A percentile compares a stretch with the other conserved stretches of the same genome.
Conservation (phyloP, 441 rosid species). For the Mallotus japonicus region DNA sequence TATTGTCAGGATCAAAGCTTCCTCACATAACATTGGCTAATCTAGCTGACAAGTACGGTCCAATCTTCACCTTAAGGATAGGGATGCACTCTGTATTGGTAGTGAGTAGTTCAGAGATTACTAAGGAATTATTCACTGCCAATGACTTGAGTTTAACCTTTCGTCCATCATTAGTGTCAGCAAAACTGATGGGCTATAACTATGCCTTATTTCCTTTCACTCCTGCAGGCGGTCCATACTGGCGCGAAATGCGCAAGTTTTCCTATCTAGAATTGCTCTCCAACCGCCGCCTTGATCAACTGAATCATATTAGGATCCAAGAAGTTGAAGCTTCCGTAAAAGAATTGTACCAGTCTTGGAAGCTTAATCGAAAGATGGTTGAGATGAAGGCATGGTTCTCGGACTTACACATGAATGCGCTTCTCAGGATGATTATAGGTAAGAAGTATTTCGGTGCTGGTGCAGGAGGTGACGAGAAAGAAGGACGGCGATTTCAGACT, state of each 20-base stretch:
- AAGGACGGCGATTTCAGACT: constrained; percentile 22
- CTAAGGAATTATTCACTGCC: constrained; percentile 26
- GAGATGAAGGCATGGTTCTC: constrained; percentile 25
- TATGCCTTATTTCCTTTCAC: constrained; percentile 19
- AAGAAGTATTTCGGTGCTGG: constrained; percentile 14
- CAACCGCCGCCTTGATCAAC: constrained; percentile 19
- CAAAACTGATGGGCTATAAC: constrained; percentile 24
- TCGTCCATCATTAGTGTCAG: constrained; percentile 16
- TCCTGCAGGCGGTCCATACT: constrained; percentile 12
- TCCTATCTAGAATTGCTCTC: constrained; percentile 23
- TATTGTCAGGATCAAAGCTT: constrained; percentile 13
- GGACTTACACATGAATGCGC: constrained; percentile 14
- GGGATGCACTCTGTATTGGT: constrained; percentile 19
- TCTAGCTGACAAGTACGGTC: constrained; percentile 26
- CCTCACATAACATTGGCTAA: constrained; percentile 16
- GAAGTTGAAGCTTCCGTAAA: constrained; percentile 23
- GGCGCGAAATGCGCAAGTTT: constrained; percentile 31
- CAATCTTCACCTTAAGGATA: constrained; percentile 20
- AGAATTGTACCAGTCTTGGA: constrained; percentile 1
- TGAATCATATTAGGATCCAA: constrained; percentile 14
- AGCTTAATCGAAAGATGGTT: neutral
- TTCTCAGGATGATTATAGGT: constrained; percentile 27
- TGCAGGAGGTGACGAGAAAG: neutral
- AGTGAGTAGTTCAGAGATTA: constrained; percentile 21
- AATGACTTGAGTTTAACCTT: constrained; percentile 21